Evolutionary conservation across 179 eudicot genomes (phyloP), one percentile per base, ranked within the genome.

Genomic region (Beta macrorhiza): DNA sequence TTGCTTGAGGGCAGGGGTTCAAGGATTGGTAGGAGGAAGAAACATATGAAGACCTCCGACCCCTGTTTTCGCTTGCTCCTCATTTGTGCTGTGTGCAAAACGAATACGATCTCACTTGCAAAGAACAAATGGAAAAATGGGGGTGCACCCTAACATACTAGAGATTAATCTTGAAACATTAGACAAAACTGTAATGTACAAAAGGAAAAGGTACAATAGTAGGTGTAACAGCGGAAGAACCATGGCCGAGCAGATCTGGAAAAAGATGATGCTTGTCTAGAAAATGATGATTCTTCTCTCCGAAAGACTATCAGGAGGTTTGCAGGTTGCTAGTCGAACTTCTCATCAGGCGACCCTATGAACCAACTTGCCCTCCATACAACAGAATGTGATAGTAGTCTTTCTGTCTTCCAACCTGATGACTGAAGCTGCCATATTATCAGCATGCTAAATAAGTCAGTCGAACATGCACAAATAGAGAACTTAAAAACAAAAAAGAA

Each of bases 351-450:
- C 56, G 87, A 53, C 57, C 72, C 83, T 42, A 51, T 16, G 45
- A 65, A 77, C 99, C 99, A 95, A 80, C 87, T 86, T 25, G 98
- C 99, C 85, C 88, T 92, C 99, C 99, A 95, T 75, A 89, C 85
- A 75, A 95, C 90, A 20, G 99, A 92, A 80, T 92, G 90, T 56
- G 91, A 87, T 79, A 92, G 70, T 51, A 93, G 88, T 47, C 98
- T 93, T 82, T 95, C 98, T 7, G 89, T 89, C 86, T 91, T 93
- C 99, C 99, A 93, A 37, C 91, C 90, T 14, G 88, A 89, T 69
- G 89, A 83, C 76, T 87, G 91, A 69, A 95, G 89, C 99, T 95
- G 95, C 84, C 67, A 75, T 10, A 75, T 20, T 74, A 47, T 47
- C 72, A 70, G 8, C 47, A 14, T 45, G 42, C 55, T 59, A 49